Conservation (phyloP, 2,329 filamentous ascomycete genomes). For the Lasiodiplodia theobromae region DNA sequence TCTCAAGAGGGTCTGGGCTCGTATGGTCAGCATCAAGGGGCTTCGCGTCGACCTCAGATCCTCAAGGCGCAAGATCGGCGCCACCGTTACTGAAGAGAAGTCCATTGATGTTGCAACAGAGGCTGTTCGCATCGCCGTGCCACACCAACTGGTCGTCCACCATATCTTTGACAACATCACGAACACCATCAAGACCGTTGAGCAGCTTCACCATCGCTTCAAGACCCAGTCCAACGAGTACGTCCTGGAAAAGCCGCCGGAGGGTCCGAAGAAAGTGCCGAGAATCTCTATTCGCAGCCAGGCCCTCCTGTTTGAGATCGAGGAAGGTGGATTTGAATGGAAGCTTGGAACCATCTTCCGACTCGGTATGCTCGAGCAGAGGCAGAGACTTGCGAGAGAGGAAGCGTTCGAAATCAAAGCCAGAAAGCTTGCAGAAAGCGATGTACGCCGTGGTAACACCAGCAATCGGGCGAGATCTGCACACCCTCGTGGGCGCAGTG, state of each 20-base stretch:
- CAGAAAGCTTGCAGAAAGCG: constrained; percentile 73
- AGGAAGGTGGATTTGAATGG: constrained; percentile 97
- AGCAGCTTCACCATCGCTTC: constrained; percentile 94
- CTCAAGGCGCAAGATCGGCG: constrained; percentile 67
- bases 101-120: constrained; percentile 86
- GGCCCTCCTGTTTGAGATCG: constrained; percentile 86
- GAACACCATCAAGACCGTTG: constrained; percentile 84
- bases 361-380: constrained; percentile 85
- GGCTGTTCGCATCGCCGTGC: constrained; percentile 85
- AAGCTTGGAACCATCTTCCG: constrained; percentile 95
- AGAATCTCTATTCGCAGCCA: constrained; percentile 83
- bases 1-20: constrained; percentile 83
- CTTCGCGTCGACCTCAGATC: constrained; percentile 82
- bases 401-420: constrained; percentile 89
- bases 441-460: constrained; percentile 57
- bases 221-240: constrained; percentile 87
- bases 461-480: constrained; percentile 62
- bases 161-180: constrained; percentile 92
- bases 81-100: constrained; percentile 73
- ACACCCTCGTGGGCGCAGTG: constrained; percentile 52
- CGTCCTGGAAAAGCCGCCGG: constrained; percentile 82
- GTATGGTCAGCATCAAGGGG: constrained; percentile 82
- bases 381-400: constrained; percentile 86
- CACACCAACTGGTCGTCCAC: constrained; percentile 89
- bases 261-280: constrained; percentile 84